Percentiles rank a stretch among this genome's conserved stretches.
These are phyloP conservation scores for Magnaporthiopsis incrustans DNA, from an alignment of 2,329 filamentous ascomycete genomes.

Conservation along the genomic window DNA sequence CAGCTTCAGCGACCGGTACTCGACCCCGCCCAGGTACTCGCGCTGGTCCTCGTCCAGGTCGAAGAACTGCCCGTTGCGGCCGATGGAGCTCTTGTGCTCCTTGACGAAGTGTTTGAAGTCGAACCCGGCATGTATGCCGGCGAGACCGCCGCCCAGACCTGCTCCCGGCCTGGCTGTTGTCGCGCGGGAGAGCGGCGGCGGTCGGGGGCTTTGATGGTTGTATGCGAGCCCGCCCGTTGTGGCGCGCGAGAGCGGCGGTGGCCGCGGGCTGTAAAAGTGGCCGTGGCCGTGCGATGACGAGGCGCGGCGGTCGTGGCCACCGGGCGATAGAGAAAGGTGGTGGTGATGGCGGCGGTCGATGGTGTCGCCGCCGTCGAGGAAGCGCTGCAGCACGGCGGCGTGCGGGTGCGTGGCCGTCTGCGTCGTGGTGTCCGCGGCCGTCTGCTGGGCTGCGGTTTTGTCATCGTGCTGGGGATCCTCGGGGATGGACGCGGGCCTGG, in stretches of 20 bases:
- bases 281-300: background rate
- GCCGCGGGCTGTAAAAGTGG: background rate
- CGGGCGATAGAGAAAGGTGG: background rate
- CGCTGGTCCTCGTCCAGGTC: slow-evolving; percentile 44
- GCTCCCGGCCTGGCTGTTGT: background rate
- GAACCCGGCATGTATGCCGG: slow-evolving; percentile 14
- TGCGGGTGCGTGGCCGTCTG: background rate
- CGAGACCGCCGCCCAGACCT: background rate
- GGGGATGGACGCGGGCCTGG: background rate
- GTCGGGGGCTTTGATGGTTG: background rate
- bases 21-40: slow-evolving; percentile 51
- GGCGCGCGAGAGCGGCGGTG: background rate
- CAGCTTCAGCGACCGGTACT: slow-evolving; percentile 56
- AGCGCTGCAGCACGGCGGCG: background rate
- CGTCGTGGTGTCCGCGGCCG: background rate
- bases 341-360: background rate
- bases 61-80: slow-evolving; percentile 47
- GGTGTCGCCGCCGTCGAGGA: background rate
- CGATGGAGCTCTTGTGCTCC: slow-evolving; percentile 29
- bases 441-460: background rate
- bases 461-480: background rate
- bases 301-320: background rate
- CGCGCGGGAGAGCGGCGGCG: background rate
- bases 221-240: background rate
- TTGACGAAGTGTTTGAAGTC: slow-evolving; percentile 25